A percentile compares a stretch with the other conserved stretches of the same genome.
These are phyloP conservation scores for Trifolium dubium DNA, from an alignment of 306 rosid species.

Conservation along the genomic window DNA sequence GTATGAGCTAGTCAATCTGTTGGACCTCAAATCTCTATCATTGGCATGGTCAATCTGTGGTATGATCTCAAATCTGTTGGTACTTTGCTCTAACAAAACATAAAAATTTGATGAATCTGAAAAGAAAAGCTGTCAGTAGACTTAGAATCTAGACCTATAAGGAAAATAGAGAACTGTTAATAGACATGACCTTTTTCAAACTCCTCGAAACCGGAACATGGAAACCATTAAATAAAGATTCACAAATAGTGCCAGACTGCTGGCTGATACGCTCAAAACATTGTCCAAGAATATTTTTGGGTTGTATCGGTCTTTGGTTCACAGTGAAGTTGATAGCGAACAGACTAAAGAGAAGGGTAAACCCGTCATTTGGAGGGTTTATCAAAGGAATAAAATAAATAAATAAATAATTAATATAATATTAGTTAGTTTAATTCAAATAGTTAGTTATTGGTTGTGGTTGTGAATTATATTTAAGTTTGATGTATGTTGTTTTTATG, in stretches of 20 bases:
- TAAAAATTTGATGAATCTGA: neutral
- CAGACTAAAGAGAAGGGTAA: too few relatives aligned
- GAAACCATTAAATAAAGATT: slow-evolving; percentile 78
- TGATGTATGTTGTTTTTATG: too few relatives aligned
- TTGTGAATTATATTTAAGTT: too few relatives aligned
- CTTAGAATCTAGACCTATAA: slow-evolving; percentile 64
- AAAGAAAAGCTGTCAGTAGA: neutral
- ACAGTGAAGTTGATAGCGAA: neutral
- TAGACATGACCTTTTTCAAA: slow-evolving; percentile 61
- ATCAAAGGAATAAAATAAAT: too few relatives aligned
- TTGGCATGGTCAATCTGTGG: neutral
- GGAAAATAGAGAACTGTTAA: slow-evolving; percentile 62
- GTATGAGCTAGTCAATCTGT: neutral
- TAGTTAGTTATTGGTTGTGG: too few relatives aligned
- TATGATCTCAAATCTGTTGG: too few relatives aligned
- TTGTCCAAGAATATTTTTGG: slow-evolving; percentile 59
- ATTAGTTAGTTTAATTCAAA: too few relatives aligned
- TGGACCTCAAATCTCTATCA: neutral
- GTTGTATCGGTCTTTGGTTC: slow-evolving; percentile 51
- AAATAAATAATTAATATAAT: too few relatives aligned
- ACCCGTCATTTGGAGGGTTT: too few relatives aligned
- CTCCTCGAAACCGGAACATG: slow-evolving; percentile 71
- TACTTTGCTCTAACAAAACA: neutral
- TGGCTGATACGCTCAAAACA: slow-evolving; percentile 49
- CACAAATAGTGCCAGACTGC: slow-evolving; percentile 53